A percentile compares a stretch with the other conserved stretches of the same genome.
Conservation (phyloP, 139 green algal genomes). For the Coelastrella sp. region DNA sequence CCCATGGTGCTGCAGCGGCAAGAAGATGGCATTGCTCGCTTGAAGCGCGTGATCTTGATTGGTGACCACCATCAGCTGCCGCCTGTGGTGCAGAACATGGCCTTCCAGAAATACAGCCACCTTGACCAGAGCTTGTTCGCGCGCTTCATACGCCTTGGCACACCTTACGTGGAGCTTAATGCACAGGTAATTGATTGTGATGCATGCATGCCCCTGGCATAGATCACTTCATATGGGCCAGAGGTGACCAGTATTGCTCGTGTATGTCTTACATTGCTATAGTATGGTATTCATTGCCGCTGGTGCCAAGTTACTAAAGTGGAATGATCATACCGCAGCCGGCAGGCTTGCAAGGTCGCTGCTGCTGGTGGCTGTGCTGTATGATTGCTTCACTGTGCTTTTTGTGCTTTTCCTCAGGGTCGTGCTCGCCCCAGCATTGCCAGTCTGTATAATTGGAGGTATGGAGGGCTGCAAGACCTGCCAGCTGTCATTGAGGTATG, state of each 20-base stretch:
- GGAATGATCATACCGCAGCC: too few relatives aligned
- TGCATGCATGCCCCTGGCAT: background rate
- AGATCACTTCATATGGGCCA: too few relatives aligned
- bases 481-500: constrained; percentile 67
- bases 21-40: constrained; percentile 62
- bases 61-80: constrained; percentile 98
- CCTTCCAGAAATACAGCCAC: constrained; percentile 93
- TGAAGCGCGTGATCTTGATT: constrained; percentile 59
- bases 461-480: constrained; percentile 91
- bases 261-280: background rate
- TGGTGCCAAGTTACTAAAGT: background rate
- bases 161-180: constrained; percentile 95
- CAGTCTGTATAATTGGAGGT: constrained; percentile 98
- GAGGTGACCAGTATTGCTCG: background rate
- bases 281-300: background rate
- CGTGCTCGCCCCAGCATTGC: constrained; percentile 89
- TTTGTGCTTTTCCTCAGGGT: constrained; percentile 83
- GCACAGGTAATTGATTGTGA: constrained; percentile 72
- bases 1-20: constrained; percentile 89
- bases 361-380: background rate
- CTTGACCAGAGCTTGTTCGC: constrained; percentile 95
- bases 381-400: background rate
- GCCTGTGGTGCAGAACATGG: constrained; percentile 98
- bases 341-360: background rate
- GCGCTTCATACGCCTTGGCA: constrained; percentile 95